A percentile compares a stretch with the other conserved stretches of the same genome.
These are phyloP conservation scores for Arabis alpina DNA, from an alignment of 345 rosid species.

Conservation along the genomic window DNA sequence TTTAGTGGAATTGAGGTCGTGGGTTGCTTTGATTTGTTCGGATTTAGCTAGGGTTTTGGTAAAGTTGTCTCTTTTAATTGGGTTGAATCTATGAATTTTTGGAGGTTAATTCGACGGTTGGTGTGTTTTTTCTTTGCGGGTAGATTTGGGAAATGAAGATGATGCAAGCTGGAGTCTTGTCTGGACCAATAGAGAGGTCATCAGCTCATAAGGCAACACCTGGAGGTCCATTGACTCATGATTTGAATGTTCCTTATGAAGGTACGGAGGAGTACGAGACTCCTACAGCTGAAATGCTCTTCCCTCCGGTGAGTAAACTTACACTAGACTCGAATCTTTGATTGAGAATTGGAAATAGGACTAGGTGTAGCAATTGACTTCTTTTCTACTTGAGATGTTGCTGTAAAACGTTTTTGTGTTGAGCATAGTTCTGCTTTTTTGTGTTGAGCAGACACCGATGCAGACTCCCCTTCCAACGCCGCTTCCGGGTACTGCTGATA, in stretches of 20 bases:
- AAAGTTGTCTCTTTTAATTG: not conserved
- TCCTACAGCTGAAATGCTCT: slow-evolving; percentile 94
- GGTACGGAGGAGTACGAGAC: slow-evolving; percentile 96
- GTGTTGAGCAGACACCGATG: slow-evolving; percentile 71
- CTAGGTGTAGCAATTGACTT: not conserved
- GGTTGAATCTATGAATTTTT: slow-evolving; percentile 3
- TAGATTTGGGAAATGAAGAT: slow-evolving; percentile 96
- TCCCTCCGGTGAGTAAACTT: slow-evolving; percentile 70
- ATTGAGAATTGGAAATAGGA: not conserved
- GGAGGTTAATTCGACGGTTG: slow-evolving; percentile 27
- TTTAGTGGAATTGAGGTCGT: not conserved
- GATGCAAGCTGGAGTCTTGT: slow-evolving; percentile 84
- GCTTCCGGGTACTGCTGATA: slow-evolving; percentile 74
- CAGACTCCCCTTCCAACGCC: slow-evolving; percentile 90
- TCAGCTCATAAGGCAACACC: slow-evolving; percentile 57
- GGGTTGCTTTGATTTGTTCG: slow-evolving; percentile 43
- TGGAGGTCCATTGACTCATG: slow-evolving; percentile 72
- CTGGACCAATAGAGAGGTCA: slow-evolving; percentile 75
- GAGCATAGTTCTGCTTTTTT: slow-evolving; percentile 27
- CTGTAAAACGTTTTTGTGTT: slow-evolving; percentile 14
- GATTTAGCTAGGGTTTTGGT: slow-evolving; percentile 47
- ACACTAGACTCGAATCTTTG: not conserved
- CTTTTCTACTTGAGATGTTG: not conserved
- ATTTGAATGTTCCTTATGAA: slow-evolving; percentile 95
- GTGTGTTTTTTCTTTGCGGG: slow-evolving; percentile 10